Base-by-base conservation (phyloP, 2,329 filamentous ascomycete genomes). In the Fusarium brevicatenulatum region DNA sequence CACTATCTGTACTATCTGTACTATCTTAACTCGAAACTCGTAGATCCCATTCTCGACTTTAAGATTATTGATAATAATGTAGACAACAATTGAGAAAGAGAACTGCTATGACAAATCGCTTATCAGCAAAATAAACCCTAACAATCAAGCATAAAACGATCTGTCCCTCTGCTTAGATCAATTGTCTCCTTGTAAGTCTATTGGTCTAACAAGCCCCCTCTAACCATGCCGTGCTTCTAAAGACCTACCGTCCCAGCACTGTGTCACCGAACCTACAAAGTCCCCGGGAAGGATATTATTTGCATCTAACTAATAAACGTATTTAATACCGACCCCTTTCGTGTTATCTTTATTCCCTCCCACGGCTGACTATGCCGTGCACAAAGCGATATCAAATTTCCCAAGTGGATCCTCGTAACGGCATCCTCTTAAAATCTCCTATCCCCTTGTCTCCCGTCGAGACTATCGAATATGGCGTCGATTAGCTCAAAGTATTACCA, bases 81-180 rank as follows among this genome's bases (percentile, higher is more conserved):
- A 36, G 34, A 36, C 9, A 37, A 18, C 36, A 9, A 9, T 18
- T 18, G 4, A 9, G 36, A 37, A 2, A 6, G 6, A 30, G 8
- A 5, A 19, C 0, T 0, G 1, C 0, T 4, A 21, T 2, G 3
- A 3, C 1, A 21, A 7, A 9, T 46, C 4, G 0, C 12, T 15
- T 0, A 15, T 21, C 5, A 10, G 1, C 0, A 7, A 28, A 15
- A 0, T 7, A 0, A 5, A 13, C 4, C 2, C 23, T 6, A 25
- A 25, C 5, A 25, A 19, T 28, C 4, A 9, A 19, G 4, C 1
- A 19, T 12, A 25, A 4, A 25, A 3, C 7, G 5, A 19, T 9
- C 8, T 28, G 11, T 19, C 18, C 7, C 4, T 30, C 15, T n/a
- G 13, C 15, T 32, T 6, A 12, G 3, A 32, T 23, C 0, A n/a